Base-by-base conservation (phyloP, 805 yeast species). In the Metschnikowia anglica region DNA sequence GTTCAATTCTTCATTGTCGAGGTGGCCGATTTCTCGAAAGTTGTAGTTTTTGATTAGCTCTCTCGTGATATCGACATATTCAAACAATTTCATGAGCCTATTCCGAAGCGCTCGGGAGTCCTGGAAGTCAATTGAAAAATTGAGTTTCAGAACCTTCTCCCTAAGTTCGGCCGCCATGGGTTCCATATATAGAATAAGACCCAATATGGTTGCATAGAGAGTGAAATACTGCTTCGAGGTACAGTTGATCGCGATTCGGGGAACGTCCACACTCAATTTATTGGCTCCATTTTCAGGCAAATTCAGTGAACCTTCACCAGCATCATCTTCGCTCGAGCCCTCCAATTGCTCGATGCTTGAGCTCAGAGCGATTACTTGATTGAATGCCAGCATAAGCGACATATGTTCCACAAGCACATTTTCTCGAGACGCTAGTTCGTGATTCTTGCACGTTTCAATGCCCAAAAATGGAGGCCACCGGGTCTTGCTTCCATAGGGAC, bases 401-500 rank as follows among this genome's bases (percentile, higher is more conserved):
- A 87, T 77, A 46, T 81, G 75, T 24, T 83, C 77, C 19, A 88
- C 73, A 28, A 90, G 65, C 37, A 81, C 70, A 42, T 76, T 74
- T 10, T 74, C 69, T 9, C 65, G 56, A 2, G 66, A 69, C 2
- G 73, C 70, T 46, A 79, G 62, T 23, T 58, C 57, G 39, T 55
- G 59, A 38, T 81, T 80, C 48, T 79, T 75, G 48, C 86, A 79
- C 17, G 82, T 68, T 54, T 88, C 95, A 36, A 79, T 59, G 1
- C 90, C 88, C 25, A 89, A 61, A 88, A 96, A 90, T 0, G 96
- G 95, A 2, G 97, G 97, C 97, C 97, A 90, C 15, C 67, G 66
- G 12, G 63, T 55, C 7, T 55, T 61, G 2, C 85, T 76, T 1
- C 96, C 93, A 62, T 88, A 89, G 2, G 76, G 66, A 10, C 64